Evolutionary conservation across 495 filamentous ascomycete species (phyloP).

Genomic region (Penicillium paradoxum): DNA sequence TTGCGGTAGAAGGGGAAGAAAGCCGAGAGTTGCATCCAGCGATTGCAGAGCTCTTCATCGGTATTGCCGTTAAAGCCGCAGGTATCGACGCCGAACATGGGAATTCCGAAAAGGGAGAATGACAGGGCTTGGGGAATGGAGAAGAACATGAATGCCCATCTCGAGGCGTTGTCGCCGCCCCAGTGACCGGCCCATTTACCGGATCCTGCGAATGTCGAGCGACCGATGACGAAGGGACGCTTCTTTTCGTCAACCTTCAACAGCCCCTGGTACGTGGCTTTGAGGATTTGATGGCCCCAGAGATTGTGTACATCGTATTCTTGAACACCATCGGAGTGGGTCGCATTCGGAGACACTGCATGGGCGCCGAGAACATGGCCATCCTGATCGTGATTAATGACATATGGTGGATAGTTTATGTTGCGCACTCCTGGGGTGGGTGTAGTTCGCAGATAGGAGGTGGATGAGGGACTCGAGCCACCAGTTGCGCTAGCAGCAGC

Average conservation of each 20-base stretch:
- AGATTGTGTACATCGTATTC: conserved; percentile 83
- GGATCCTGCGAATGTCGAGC: conserved; percentile 74
- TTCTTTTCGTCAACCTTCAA: conserved; percentile 56
- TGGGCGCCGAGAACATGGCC: conserved; percentile 67
- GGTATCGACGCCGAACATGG: conserved; percentile 82
- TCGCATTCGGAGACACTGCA: conserved; percentile 73
- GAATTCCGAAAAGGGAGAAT: conserved; percentile 77
- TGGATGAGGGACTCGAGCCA: conserved; percentile 32
- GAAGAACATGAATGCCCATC: conserved; percentile 68
- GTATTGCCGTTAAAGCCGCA: conserved; percentile 75
- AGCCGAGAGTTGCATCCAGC: conserved; percentile 82
- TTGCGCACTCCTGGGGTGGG: conserved; percentile 68
- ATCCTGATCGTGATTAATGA: conserved; percentile 67
- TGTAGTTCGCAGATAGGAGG: conserved; percentile 55
- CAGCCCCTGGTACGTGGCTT: conserved; percentile 75
- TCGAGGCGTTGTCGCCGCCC: conserved; percentile 76
- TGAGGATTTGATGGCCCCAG: conserved; percentile 69
- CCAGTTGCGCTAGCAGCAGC: conserved; percentile 39
- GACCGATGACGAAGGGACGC: conserved; percentile 81
- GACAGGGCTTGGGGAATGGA: conserved; percentile 76
- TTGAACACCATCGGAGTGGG: conserved; percentile 62
- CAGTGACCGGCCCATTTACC: conserved; percentile 84
- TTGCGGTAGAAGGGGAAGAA: conserved; percentile 91
- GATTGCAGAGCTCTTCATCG: conserved; percentile 69
- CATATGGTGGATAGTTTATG: conserved; percentile 75